Evolutionary conservation across 2,329 filamentous ascomycete genomes (phyloP), one percentile per base, ranked within the genome.

Genomic region (Diplocarpon rosae): DNA sequence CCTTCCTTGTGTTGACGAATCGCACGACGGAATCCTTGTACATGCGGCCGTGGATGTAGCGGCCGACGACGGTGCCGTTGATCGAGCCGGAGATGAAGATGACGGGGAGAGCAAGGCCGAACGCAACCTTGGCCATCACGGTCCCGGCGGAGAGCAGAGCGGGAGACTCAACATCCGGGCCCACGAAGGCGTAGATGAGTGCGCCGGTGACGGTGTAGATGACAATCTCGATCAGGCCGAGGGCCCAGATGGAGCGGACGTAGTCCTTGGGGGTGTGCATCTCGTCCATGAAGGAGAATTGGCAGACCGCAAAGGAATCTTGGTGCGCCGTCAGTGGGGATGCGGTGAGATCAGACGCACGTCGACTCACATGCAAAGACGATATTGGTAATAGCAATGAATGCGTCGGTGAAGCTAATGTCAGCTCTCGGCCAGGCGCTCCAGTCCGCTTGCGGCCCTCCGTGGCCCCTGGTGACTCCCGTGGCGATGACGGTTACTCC

Each of bases 41-140:
- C 11, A 57, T 45, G 14, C 55, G 55, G 9, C 51, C 52, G 37
- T 59, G 53, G n/a, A 58, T 53, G 27, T 56, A 57, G 13, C 52
- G 50, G 9, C 46, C 50, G 3, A 71, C 72, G 14, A 80, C 70
- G 31, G 73, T 70, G 12, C 69, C 72, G 55, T 78, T 73, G 49
- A 81, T 75, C 5, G 78, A 73, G 33, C 76, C 78, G 0, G 76
- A 73, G 41, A 81, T 71, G 45, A 80, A 63, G 50, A 81, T 80
- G 2, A 75, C 79, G 0, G 76, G 76, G 0, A 75, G 63, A 0
- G 76, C 77, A 48, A 80, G 62, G 13, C 73, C 76, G 52, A 74
- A 81, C 1, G 75, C 73, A 5, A 80, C 62, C 47, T 78, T 78
- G 6, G 68, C 65, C 11, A 80, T 59, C 0, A 70, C 47, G 0